These are phyloP conservation scores for Acephala macrosclerotiorum DNA, from an alignment of 2,329 filamentous ascomycete species.

Conservation along the genomic window DNA sequence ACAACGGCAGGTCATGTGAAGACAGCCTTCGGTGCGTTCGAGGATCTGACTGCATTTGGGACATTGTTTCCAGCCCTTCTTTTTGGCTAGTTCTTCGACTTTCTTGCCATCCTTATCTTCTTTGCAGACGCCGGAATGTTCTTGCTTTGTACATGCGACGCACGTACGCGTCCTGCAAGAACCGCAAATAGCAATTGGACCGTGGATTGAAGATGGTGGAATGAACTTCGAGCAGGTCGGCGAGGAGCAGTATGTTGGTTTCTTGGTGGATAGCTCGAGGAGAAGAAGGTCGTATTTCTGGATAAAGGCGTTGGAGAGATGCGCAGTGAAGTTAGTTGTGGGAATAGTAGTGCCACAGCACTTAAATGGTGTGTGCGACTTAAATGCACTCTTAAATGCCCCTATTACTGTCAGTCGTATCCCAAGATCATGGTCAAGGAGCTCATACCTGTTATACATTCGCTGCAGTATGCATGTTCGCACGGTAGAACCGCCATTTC, in stretches of 20 bases:
- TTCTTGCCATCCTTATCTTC: slow-evolving; percentile 37
- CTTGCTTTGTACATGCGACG: slow-evolving; percentile 31
- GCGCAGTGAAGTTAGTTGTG: neutral
- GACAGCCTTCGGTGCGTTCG: slow-evolving; percentile 40
- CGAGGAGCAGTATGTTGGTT: slow-evolving; percentile 39
- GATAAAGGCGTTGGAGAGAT: slow-evolving; percentile 26
- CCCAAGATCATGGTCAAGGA: neutral
- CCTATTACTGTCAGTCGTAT: slow-evolving; percentile 15
- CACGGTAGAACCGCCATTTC: slow-evolving; percentile 30
- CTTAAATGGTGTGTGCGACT: slow-evolving; percentile 31
- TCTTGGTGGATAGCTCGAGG: slow-evolving; percentile 39
- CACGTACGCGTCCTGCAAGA: slow-evolving; percentile 36
- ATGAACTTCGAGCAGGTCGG: slow-evolving; percentile 39
- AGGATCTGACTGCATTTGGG: slow-evolving; percentile 38
- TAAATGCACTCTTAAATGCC: slow-evolving; percentile 33
- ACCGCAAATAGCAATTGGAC: slow-evolving; percentile 33
- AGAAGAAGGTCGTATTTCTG: slow-evolving; percentile 33
- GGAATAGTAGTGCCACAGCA: slow-evolving; percentile 29
- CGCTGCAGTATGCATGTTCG: slow-evolving; percentile 33
- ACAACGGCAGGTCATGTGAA: slow-evolving; percentile 44
- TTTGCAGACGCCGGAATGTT: slow-evolving; percentile 40
- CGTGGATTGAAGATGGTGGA: slow-evolving; percentile 35
- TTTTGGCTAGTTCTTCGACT: slow-evolving; percentile 34
- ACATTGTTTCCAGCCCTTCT: slow-evolving; percentile 40
- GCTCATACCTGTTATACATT: slow-evolving; percentile 31